These are phyloP conservation scores for Torulaspora indica DNA, from an alignment of 805 yeast species.

Conservation along the genomic window DNA sequence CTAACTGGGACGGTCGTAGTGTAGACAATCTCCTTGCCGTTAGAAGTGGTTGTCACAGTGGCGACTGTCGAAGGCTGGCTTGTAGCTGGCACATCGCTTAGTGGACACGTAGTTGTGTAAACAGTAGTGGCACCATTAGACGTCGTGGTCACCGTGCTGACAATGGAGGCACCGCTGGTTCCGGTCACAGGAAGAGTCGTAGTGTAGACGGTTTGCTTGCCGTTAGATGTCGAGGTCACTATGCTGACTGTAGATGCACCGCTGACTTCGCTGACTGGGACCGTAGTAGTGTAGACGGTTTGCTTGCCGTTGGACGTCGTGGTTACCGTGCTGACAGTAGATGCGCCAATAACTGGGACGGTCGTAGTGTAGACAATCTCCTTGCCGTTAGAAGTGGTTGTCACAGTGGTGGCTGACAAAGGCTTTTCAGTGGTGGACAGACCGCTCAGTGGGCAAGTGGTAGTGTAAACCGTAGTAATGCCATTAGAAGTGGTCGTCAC, in stretches of 20 bases:
- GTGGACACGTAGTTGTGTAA: conserved; percentile 5
- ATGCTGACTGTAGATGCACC: conserved; percentile 2
- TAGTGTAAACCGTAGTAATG: conserved; percentile 1
- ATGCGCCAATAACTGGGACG: background rate
- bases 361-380: background rate
- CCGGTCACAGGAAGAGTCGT: conserved; percentile 1
- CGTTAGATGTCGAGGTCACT: conserved; percentile 4
- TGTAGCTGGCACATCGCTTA: conserved; percentile 4
- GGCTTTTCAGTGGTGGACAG: background rate
- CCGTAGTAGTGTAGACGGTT: conserved; percentile 4
- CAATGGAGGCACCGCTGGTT: background rate
- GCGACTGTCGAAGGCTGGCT: background rate
- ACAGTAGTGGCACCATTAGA: conserved; percentile 1
- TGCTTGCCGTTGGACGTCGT: conserved; percentile 1
- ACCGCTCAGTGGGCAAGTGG: conserved; percentile 2
- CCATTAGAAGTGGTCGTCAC: conserved; percentile 7
- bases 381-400: background rate
- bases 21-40: background rate
- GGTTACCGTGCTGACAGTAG: conserved; percentile 1
- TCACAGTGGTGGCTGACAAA: background rate
- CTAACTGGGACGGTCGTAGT: background rate
- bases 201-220: background rate
- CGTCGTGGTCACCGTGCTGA: conserved; percentile 7
- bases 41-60: conserved; percentile 2
- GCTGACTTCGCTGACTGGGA: conserved; percentile 1